Base-by-base conservation (phyloP, 768 basidiomycete genomes). In the Boletus insuetus region DNA sequence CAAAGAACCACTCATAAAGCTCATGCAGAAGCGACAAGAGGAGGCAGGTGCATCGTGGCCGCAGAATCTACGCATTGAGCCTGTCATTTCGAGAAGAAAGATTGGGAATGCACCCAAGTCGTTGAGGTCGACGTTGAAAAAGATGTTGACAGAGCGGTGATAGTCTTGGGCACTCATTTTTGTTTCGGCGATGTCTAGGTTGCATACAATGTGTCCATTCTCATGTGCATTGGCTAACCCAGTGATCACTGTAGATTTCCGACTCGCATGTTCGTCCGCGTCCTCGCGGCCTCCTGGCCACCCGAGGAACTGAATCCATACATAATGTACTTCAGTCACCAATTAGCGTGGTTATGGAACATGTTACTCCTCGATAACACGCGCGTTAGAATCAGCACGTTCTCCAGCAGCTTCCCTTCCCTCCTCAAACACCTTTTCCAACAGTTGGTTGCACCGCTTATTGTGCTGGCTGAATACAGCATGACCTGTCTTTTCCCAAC, bases 401-500 rank as follows among this genome's bases (percentile, higher is more conserved):
- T 34, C n/a, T n/a, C 19, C 20, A 38, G 49, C 37, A 0, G 52
- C 59, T 20, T 54, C 38, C 19, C 35, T 58, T 11, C 83, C 86
- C 63, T 89, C 82, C 41, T 73, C 68, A 56, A 84, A 79, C 2
- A 79, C 78, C 48, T 75, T 74, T 68, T 86, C 82, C 38, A 91
- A 56, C 13, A 87, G 63, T 11, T 62, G 66, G 61, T 88, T 86
- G 63, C 86, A 83, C 67, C 75, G 69, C 14, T 71, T 64, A 38
- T 65, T 67, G 17, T 73, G 58, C 64, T 91, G 90, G 2, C 63
- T 57, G 31, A 80, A 74, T 31, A 89, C 63, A 4, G 74, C 86
- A 66, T 91, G 91, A 0, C 89, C 90, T 0, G 83, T 83, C 2
- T 73, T 73, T 49, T 79, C 66, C 83, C 84, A 89, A 51, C 75